Base-by-base conservation (phyloP, 2,329 filamentous ascomycete genomes). In the Colletotrichum lindemuthianum region DNA sequence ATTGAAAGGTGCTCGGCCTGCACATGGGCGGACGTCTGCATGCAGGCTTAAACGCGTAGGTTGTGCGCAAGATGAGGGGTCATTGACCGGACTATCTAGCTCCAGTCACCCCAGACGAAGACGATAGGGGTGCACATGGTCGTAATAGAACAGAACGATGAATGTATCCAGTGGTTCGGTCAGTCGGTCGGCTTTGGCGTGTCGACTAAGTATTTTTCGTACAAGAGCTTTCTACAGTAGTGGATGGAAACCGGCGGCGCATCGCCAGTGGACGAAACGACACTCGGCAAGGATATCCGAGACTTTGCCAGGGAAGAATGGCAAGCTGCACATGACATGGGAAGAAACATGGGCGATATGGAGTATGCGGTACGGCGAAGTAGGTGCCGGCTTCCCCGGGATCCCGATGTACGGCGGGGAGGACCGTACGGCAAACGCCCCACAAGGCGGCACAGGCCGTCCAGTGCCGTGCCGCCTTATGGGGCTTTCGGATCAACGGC, bases 401-500 rank as follows among this genome's bases (percentile, higher is more conserved):
- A 24, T 24, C 4, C 24, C 5, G 4, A 4, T 24, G 4, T 24
- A 5, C 24, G 24, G 24, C 24, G 24, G 24, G 24, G 24, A 24
- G 24, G 24, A 24, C 24, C 24, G 24, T 24, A 24, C 24, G 24
- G 24, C 24, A 24, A 24, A 24, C 24, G 33, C 16, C 16, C 16
- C 40, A 50, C 39, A 55, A 15, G 24, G 32, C 8, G 9, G 60
- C 50, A 65, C 57, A 37, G 57, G 41, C 50, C 45, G 57, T n/a
- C 24, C 56, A 39, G 49, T 44, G 32, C 60, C 44, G 49, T 44
- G 32, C 60, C 37, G 39, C 5, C 24, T 4, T 8, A 15, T 37
- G 51, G 51, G 8, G 50, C 39, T 11, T 50, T 15, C 51, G 61
- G 51, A 61, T 61, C 36, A 51, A 52, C n/a, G 47, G 45, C 50